Evolutionary conservation across 805 yeast species (phyloP).

Genomic region (Yarrowia sp.): DNA sequence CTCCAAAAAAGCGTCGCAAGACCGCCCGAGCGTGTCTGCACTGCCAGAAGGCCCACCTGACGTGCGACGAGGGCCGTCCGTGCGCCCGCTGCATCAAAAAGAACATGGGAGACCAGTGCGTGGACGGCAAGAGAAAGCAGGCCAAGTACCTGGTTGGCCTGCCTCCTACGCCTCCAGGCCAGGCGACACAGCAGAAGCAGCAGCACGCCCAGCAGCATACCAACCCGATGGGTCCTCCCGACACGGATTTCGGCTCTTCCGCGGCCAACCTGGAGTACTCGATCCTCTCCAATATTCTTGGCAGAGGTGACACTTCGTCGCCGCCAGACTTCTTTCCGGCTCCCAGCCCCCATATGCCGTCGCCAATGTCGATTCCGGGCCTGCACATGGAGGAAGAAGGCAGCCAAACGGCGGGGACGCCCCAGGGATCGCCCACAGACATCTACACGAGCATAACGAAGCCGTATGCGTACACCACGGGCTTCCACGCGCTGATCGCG

Average conservation of each 20-base stretch:
- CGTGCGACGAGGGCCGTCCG: slow-evolving; percentile 77
- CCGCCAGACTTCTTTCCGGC: slow-evolving; percentile 26
- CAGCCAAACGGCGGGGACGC: background rate
- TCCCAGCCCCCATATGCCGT: slow-evolving; percentile 15
- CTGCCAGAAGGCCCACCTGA: slow-evolving; percentile 83
- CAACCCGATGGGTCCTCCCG: slow-evolving; percentile 5
- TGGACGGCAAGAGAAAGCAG: slow-evolving; percentile 80
- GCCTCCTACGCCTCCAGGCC: slow-evolving; percentile 37
- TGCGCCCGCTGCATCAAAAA: slow-evolving; percentile 70
- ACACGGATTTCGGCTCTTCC: slow-evolving; percentile 38
- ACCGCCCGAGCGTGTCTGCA: slow-evolving; percentile 82
- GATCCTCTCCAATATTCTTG: slow-evolving; percentile 38
- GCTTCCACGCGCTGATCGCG: slow-evolving; percentile 58
- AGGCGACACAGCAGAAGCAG: background rate
- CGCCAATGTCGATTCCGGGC: slow-evolving; percentile 2
- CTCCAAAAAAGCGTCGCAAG: slow-evolving; percentile 47
- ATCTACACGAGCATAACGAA: slow-evolving; percentile 70
- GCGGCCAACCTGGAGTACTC: slow-evolving; percentile 42
- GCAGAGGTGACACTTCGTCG: slow-evolving; percentile 19
- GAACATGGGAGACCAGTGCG: slow-evolving; percentile 63
- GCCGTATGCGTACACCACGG: slow-evolving; percentile 61
- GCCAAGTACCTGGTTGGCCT: slow-evolving; percentile 69
- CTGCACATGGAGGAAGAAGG: slow-evolving; percentile 27
- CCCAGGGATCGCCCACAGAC: slow-evolving; percentile 35
- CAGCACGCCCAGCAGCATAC: background rate